phyloP scores from a whole-genome alignment of 352 stramenopile genomes.

The Pythium sukuiense region DNA sequence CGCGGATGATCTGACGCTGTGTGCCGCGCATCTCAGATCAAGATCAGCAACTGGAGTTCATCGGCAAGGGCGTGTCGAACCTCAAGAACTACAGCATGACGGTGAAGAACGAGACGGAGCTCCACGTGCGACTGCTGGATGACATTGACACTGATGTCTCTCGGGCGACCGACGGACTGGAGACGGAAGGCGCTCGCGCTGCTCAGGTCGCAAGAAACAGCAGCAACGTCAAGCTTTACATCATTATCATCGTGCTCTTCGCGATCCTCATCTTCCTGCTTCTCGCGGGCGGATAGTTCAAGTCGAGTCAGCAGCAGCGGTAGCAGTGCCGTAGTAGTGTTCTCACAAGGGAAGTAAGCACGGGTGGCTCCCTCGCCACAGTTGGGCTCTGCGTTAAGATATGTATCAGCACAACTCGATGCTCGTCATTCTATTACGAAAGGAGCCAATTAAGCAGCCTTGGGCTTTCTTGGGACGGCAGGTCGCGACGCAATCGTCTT shows the following conservation, averaged over 20 bases:
- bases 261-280: constrained; percentile 89
- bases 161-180: constrained; percentile 79
- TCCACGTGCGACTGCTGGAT: constrained; percentile 87
- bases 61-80: constrained; percentile 80
- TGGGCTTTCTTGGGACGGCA: constrained; percentile 8
- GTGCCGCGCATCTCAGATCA: constrained; percentile 47
- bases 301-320: background rate
- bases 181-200: constrained; percentile 78
- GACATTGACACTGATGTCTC: constrained; percentile 90
- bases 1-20: background rate
- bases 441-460: constrained; percentile 10
- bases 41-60: constrained; percentile 84
- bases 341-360: background rate
- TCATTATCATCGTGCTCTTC: constrained; percentile 87
- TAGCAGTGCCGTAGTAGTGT: background rate
- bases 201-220: constrained; percentile 90
- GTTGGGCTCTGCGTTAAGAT: constrained; percentile 1
- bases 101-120: constrained; percentile 89
- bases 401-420: constrained; percentile 15
- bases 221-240: constrained; percentile 93
- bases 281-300: constrained; percentile 49
- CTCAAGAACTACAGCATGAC: constrained; percentile 83
- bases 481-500: background rate
- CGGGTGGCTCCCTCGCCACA: background rate
- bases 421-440: background rate